A percentile compares a stretch with the other conserved stretches of the same genome.
Conservation (phyloP, 805 yeast species). For the Scheffersomyces coipomensis region DNA sequence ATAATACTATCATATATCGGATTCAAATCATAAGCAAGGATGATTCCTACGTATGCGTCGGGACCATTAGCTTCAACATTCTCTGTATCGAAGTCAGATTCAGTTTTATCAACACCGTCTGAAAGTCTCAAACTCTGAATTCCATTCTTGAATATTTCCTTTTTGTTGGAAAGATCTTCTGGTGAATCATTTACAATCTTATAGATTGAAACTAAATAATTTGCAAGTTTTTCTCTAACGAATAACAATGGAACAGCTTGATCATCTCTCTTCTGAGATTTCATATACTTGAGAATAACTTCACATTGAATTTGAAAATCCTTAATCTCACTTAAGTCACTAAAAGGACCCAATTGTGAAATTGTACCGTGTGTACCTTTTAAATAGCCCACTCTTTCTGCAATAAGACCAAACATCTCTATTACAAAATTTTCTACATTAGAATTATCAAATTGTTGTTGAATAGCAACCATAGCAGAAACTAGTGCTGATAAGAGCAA, state of each 20-base stretch:
- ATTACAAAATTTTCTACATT: not conserved
- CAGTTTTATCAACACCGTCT: no score
- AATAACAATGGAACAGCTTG: not conserved
- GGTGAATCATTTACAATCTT: not conserved
- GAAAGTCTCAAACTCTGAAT: no score
- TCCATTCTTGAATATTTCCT: not conserved
- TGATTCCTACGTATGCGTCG: slow-evolving; percentile 17
- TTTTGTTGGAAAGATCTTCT: not conserved
- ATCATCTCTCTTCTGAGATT: no score
- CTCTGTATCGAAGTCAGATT: no score
- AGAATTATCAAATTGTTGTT: not conserved
- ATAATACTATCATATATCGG: slow-evolving; percentile 53
- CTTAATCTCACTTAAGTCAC: no score
- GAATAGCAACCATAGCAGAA: not conserved
- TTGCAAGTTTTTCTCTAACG: not conserved
- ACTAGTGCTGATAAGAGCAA: not conserved
- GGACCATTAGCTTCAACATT: no score
- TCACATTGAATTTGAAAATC: no score
- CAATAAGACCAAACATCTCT: not conserved
- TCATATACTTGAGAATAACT: no score
- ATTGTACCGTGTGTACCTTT: not conserved
- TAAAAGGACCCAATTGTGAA: not conserved
- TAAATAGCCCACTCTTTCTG: not conserved
- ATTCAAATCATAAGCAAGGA: slow-evolving; percentile 28
- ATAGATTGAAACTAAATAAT: not conserved